A percentile compares a stretch with the other conserved stretches of the same genome.
These are phyloP conservation scores for Phtheirospermum japonicum DNA, from an alignment of 257 asterid species.

Conservation along the genomic window DNA sequence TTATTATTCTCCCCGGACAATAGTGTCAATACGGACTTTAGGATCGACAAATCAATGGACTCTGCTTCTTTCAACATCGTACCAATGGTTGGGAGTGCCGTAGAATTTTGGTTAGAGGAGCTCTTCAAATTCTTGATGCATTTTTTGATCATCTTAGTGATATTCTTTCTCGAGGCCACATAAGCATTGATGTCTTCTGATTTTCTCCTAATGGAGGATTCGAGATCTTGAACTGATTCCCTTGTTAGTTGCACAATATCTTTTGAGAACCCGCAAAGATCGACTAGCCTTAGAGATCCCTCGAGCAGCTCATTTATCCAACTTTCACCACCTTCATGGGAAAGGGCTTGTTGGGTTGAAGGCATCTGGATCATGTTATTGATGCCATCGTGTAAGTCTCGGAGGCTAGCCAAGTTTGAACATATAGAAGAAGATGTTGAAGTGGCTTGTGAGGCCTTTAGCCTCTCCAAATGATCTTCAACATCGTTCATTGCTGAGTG, in stretches of 20 bases:
- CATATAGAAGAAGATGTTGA: too few relatives aligned
- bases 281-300: conserved; percentile 38
- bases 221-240: conserved; percentile 29
- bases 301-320: conserved; percentile 34
- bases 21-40: conserved; percentile 29
- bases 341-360: conserved; percentile 30
- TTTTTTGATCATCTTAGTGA: conserved; percentile 25
- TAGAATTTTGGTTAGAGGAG: background rate
- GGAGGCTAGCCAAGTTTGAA: too few relatives aligned
- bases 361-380: conserved; percentile 41
- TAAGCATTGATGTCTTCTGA: conserved; percentile 22
- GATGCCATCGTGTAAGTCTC: conserved; percentile 34
- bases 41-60: conserved; percentile 17
- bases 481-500: too few relatives aligned
- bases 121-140: conserved; percentile 28
- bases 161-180: conserved; percentile 29
- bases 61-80: conserved; percentile 27
- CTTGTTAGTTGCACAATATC: conserved; percentile 25
- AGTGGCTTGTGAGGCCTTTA: too few relatives aligned
- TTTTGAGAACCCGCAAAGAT: conserved; percentile 28
- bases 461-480: too few relatives aligned
- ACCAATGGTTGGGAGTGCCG: conserved; percentile 6
- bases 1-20: conserved; percentile 25
- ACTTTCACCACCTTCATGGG: conserved; percentile 10
- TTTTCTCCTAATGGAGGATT: conserved; percentile 42